Percentiles rank a stretch among this genome's conserved stretches.
Conservation (phyloP, 2,329 filamentous ascomycete species). For the Colletotrichum liriopes region DNA sequence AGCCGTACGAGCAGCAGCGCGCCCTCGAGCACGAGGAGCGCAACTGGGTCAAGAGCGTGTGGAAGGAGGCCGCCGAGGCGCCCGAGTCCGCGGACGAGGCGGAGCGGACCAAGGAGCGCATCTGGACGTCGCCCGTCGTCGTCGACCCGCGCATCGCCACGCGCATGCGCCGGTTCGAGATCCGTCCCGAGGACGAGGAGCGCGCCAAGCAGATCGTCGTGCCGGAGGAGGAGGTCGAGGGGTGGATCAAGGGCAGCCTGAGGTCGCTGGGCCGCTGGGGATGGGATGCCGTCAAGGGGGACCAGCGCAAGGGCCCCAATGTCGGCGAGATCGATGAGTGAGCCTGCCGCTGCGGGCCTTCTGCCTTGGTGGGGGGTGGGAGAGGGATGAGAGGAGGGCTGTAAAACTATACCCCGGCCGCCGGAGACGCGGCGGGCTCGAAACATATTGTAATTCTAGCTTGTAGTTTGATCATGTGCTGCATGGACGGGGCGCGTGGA, state of each 20-base stretch:
- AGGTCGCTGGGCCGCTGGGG: slow-evolving; percentile 69
- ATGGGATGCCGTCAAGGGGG: slow-evolving; percentile 53
- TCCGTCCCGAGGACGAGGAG: slow-evolving; percentile 79
- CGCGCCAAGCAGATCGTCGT: slow-evolving; percentile 74
- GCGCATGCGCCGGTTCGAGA: slow-evolving; percentile 86
- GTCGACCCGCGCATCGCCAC: slow-evolving; percentile 82
- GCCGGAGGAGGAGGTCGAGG: slow-evolving; percentile 79
- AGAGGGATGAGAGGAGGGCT: not conserved
- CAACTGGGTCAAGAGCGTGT: slow-evolving; percentile 88
- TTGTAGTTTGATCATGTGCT: not conserved
- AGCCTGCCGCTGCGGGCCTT: slow-evolving; percentile 7
- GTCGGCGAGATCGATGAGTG: slow-evolving; percentile 57
- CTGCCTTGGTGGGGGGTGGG: too few relatives aligned
- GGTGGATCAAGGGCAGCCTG: slow-evolving; percentile 75
- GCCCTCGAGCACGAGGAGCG: slow-evolving; percentile 80
- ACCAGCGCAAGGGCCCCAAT: slow-evolving; percentile 59
- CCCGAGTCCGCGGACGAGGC: slow-evolving; percentile 51
- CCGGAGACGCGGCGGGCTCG: not conserved
- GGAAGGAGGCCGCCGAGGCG: slow-evolving; percentile 67
- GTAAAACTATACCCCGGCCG: slow-evolving; percentile 26
- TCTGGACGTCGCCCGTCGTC: slow-evolving; percentile 83
- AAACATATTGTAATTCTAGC: slow-evolving; percentile 39
- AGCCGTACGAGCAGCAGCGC: slow-evolving; percentile 72
- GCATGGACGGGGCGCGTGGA: slow-evolving; percentile 22
- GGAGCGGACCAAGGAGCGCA: slow-evolving; percentile 71